Conservation (phyloP, 352 stramenopile genomes). For the Globisporangium mamillatum region DNA sequence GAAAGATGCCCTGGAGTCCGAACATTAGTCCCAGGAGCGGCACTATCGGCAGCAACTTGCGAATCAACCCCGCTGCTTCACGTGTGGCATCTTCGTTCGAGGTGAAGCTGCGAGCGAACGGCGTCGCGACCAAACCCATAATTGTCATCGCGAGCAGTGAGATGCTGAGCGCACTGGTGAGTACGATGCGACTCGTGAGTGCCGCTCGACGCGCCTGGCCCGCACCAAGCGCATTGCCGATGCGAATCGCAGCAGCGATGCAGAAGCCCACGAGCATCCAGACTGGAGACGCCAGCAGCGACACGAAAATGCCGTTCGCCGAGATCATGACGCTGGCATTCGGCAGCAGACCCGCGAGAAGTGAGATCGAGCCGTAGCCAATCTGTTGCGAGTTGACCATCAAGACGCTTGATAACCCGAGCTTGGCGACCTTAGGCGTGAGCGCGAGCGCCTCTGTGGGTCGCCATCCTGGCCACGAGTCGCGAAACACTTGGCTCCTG, state of each 20-base stretch:
- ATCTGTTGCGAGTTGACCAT: constrained; percentile 23
- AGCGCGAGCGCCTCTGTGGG: constrained; percentile 13
- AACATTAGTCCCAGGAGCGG: constrained; percentile 16
- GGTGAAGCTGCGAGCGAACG: constrained; percentile 19
- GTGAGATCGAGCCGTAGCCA: constrained; percentile 17
- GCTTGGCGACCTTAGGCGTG: constrained; percentile 13
- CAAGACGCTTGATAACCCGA: constrained; percentile 17
- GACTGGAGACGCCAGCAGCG: constrained; percentile 21
- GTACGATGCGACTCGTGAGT: constrained; percentile 18
- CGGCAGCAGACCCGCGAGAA: constrained; percentile 29
- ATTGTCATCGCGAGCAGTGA: constrained; percentile 19
- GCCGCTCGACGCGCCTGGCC: constrained; percentile 24
- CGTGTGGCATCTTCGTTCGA: constrained; percentile 8
- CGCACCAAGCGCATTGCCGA: constrained; percentile 32
- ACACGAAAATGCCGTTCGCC: constrained; percentile 34
- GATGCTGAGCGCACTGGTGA: constrained; percentile 14
- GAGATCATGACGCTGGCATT: constrained; percentile 32
- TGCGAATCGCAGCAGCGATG: constrained; percentile 30
- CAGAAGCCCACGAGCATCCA: constrained; percentile 24
- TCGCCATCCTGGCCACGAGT: constrained; percentile 24
- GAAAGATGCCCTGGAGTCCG: constrained; percentile 16
- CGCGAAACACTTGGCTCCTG: constrained; percentile 19
- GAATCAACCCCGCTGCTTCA: background rate
- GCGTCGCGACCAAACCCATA: constrained; percentile 19
- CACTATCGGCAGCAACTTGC: constrained; percentile 8